Base-by-base conservation (phyloP, 2,329 filamentous ascomycete genomes). In the Plectosphaerella plurivora region DNA sequence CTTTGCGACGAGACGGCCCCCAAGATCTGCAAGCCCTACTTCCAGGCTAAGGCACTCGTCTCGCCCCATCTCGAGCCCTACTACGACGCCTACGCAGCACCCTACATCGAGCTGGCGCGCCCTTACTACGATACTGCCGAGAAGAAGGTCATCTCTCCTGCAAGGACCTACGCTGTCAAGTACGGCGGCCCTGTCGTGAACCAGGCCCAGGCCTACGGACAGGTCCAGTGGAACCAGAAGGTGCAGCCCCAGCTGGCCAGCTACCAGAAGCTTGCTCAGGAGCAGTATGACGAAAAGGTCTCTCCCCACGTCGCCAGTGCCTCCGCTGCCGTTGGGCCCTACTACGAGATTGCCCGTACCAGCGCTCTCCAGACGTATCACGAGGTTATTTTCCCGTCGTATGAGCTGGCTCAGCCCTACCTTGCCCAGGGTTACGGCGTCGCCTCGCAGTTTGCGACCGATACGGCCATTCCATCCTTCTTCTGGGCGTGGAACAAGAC, bases 21-120 rank as follows among this genome's bases (percentile, higher is more conserved):
- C 1, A 79, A 74, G 57, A 81, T 97, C 56, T 99, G 94, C 80
- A 86, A 86, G 63, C 86, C 89, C 10, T 97, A 97, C 78, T 79
- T 87, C 73, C 71, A 84, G 72, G 61, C 84, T 74, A 74, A 85
- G 77, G 70, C 78, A 18, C 64, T 73, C 53, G 74, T 92, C 54
- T 72, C 83, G 24, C 94, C 94, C 4, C 87, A 93, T 67, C 64
- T 95, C 33, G 78, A 86, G 61, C 93, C 92, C 3, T 96, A 95
- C 71, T 97, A 97, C 69, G 75, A 93, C 59, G 70, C 82, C 53
- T 96, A 97, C 64, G 87, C 89, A 22, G 88, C 87, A 6, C 89
- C 91, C 3, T 94, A 97, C 65, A 83, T 96, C 56, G 81, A 92
- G 37, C 73, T 83, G 48, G 86, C 82, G 36, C 83, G 82, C 55